Evolutionary conservation across 2,329 filamentous ascomycete species (phyloP), one percentile per base, ranked within the genome.

Genomic region (Knufia fluminis): DNA sequence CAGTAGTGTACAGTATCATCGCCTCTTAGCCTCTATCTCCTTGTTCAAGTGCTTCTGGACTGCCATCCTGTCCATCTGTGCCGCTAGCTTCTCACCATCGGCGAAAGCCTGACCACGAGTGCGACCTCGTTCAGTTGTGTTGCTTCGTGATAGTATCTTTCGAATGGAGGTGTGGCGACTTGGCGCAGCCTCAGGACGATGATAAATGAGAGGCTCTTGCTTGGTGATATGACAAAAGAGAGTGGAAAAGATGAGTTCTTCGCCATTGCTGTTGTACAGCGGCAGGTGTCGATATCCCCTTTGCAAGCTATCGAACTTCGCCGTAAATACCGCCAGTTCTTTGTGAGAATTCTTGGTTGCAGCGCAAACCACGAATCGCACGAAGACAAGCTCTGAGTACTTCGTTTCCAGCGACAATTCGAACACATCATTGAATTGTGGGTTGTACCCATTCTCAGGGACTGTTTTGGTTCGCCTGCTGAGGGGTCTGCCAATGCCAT

Each of bases 261-360:
- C 90, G 53, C 90, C 92, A 55, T 88, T 86, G 49, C 81, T 78
- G 68, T 97, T 90, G 65, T 88, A 85, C 14, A 98, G 75, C 9
- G 91, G 92, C 47, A 97, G 74, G 53, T 94, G 94, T 54, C 91
- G 88, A 66, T 92, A 97, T 23, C 92, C 92, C 66, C 92, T 83
- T 64, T 91, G 88, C 36, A 97, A 77, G 63, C 83, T 94, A 70
- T 77, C 83, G 46, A 97, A 80, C 70, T 97, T 97, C 54, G 87
- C 90, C 1, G 88, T 97, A 67, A 91, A 97, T 1, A 85, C 92
- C 2, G 88, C 92, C 50, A 96, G 76, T 19, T 87, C 73, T 20
- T 70, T 67, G 71, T 56, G 77, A 68, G 66, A 78, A 68, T 73
- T 75, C 54, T 82, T 82, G 51, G 78, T 85, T 1, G 89, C 90